phyloP scores from a whole-genome alignment of 1,139 yeast genomes.

The Eremothecium sinecaudum region DNA sequence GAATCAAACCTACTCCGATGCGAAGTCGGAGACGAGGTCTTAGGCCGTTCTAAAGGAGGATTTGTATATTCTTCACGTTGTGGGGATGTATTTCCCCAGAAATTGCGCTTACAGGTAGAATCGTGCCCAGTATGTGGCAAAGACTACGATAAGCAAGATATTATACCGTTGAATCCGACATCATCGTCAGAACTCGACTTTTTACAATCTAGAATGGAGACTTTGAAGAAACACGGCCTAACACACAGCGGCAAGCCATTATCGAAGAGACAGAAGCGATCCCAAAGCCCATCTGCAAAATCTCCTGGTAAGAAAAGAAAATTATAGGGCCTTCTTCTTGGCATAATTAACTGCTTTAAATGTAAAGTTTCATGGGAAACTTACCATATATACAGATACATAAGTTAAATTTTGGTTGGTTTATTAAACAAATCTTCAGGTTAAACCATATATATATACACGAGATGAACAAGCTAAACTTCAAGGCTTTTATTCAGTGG shows the following conservation, averaged over 20 bases:
- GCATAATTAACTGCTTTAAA: no score
- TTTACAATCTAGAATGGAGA: slow-evolving; percentile 33
- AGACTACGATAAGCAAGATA: slow-evolving; percentile 28
- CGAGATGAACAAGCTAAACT: no score
- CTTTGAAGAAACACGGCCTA: slow-evolving; percentile 32
- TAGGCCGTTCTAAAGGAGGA: slow-evolving; percentile 31
- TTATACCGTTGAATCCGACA: slow-evolving; percentile 35
- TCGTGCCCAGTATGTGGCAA: slow-evolving; percentile 38
- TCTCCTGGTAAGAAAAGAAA: no score
- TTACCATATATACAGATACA: no score
- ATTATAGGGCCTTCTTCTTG: no score
- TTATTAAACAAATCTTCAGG: no score
- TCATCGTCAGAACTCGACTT: slow-evolving; percentile 21
- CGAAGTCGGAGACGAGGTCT: slow-evolving; percentile 39
- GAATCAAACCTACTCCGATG: slow-evolving; percentile 37
- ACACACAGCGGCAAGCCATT: slow-evolving; percentile 42
- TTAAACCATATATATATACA: neutral
- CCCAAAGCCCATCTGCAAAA: no score
- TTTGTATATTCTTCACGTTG: slow-evolving; percentile 44
- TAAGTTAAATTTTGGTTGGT: no score
- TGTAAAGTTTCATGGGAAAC: no score
- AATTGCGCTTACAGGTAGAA: slow-evolving; percentile 31
- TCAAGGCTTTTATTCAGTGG: no score
- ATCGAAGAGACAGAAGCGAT: no score
- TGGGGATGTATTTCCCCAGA: slow-evolving; percentile 44